phyloP scores from a whole-genome alignment of 169 alveolate species.

The Eimeria maxima region DNA sequence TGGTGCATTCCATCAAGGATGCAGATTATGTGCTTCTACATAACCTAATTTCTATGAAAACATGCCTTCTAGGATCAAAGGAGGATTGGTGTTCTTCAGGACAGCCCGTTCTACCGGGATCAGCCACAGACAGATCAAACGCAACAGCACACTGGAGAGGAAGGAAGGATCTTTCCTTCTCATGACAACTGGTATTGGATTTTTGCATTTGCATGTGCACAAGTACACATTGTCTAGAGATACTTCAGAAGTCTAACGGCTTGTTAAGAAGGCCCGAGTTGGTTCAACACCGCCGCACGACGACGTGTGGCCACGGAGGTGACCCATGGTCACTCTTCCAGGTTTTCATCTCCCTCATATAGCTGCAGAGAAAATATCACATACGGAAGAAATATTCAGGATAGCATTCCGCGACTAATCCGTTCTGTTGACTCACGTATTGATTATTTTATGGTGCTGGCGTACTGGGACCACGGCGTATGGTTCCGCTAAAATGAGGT shows the following conservation, averaged over 20 bases:
- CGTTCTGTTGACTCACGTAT: neutral
- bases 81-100: neutral
- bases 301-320: neutral
- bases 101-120: neutral
- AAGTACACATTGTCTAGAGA: neutral
- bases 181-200: neutral
- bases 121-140: slow-evolving; percentile 9
- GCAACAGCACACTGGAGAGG: neutral
- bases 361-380: neutral
- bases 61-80: neutral
- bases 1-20: neutral
- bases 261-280: neutral
- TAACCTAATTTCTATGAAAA: neutral
- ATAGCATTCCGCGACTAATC: neutral
- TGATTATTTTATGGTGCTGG: neutral
- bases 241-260: neutral
- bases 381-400: neutral
- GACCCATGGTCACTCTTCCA: neutral
- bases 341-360: neutral
- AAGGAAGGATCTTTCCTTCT: neutral
- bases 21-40: neutral
- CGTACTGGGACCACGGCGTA: neutral
- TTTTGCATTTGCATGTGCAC: neutral
- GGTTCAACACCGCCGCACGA: neutral
- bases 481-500: neutral